Evolutionary conservation across 257 asterid species (phyloP), one percentile per base, ranked within the genome.

Genomic region (Cinchona pubescens): DNA sequence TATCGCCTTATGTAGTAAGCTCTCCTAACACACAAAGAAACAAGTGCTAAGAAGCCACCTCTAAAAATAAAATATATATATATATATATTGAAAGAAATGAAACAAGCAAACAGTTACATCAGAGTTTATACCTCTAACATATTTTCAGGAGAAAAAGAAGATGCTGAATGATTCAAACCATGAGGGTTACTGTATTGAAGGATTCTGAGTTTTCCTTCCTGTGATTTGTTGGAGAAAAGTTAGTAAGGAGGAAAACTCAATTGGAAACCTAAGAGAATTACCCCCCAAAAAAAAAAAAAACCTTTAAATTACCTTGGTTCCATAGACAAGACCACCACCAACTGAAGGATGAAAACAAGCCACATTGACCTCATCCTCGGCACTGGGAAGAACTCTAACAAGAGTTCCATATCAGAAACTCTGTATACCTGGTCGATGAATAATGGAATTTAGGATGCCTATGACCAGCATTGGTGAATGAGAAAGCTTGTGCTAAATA

Each of bases 281-380:
- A n/a, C n/a, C n/a, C n/a, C n/a, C n/a, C 27, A 45, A 6, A 67
- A 65, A 42, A 27, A 23, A 56, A 55, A 37, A 19, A 15, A 34
- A 32, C 40, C 69, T 72, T 56, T 71, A n/a, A 13, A 77, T 75
- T 72, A 91, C 98, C 94, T 94, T 94, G 72, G 99, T 94, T 81
- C 99, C 99, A 81, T 94, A 94, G 75, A 94, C 91, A 86, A 94
- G 89, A 72, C 98, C 99, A 74, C 96, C 92, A n/a, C 99, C 99
- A 55, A 87, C 96, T 72, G 91, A 83, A 73, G 98, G 99, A 85
- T 94, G 99, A 80, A 94, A 94, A 78, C 96, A 94, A 75, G 99
- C 99, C 1, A 94, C 99, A 73, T 94, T 94, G 78, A 94, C 97
- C 89, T 94, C 99, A 82, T 94, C 99, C 83, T 94, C 98, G 40